Evolutionary conservation across 139 green algal genomes (phyloP), one percentile per base, ranked within the genome.

Genomic region (Tetraselmis chui): DNA sequence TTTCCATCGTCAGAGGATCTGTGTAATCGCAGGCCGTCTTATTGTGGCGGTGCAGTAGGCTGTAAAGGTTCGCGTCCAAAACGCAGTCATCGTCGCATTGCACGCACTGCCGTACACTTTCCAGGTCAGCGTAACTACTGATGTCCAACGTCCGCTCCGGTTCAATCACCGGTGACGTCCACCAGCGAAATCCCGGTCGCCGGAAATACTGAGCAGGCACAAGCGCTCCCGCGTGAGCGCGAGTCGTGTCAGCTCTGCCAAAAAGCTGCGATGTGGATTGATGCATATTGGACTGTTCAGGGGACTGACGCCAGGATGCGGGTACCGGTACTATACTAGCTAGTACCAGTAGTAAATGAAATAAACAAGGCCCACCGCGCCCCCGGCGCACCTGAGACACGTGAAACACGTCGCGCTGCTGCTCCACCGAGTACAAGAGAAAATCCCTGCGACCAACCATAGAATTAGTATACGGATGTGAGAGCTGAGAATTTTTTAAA

Each of bases 161-260:
- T 5, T 67, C 45, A 18, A 67, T 18, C 5, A 67, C 45, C 45
- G 45, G 45, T 18, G 45, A 67, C 45, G 45, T 67, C 45, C 45
- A 67, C 45, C 45, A 67, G 11, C 45, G 45, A 67, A 67, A 67
- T 25, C 45, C 45, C 18, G 45, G 45, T 18, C 45, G 45, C 45
- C 45, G 45, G 45, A 67, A 67, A 67, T 67, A 67, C 45, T 67
- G 45, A 67, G n/a, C n/a, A n/a, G n/a, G n/a, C n/a, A n/a, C n/a
- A n/a, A n/a, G n/a, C n/a, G n/a, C n/a, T n/a, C n/a, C n/a, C n/a
- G n/a, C n/a, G n/a, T n/a, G n/a, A n/a, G n/a, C n/a, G n/a, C n/a
- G n/a, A n/a, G n/a, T n/a, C n/a, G n/a, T n/a, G n/a, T n/a, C n/a
- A n/a, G n/a, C n/a, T 25, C 45, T 18, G 45, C 45, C 11, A 18